Evolutionary conservation across 2,329 filamentous ascomycete species (phyloP), one percentile per base, ranked within the genome.

Genomic region (Fusarium lateritium): DNA sequence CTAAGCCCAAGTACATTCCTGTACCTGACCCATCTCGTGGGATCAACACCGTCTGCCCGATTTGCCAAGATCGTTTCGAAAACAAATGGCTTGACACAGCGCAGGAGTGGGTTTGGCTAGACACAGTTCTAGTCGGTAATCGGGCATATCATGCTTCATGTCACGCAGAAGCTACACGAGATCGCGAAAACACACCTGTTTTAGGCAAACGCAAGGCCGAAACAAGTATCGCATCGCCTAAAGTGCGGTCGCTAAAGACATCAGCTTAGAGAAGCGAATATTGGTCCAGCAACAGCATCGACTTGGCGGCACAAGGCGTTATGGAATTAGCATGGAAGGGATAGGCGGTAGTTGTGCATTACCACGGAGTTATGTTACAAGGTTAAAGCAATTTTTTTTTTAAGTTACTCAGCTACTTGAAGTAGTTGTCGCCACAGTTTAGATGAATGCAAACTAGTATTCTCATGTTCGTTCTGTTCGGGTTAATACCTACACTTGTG

Each of bases 91-190:
- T 95, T 8, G 94, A 97, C 73, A 94, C 97, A 67, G 92, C 92
- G 19, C 94, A 98, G 79, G 95, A 99, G 76, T 98, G 94, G 87
- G 95, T 99, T 40, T 98, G 96, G 93, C 91, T 94, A 79, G 95
- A 99, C 79, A 93, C 95, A 1, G 85, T 92, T 51, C 87, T 91
- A 69, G 88, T 97, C 31, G 92, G 92, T 36, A 89, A 86, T 57
- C 89, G 93, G 67, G 91, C 96, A 17, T 98, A 94, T 75, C 96
- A 99, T 79, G 94, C 91, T 13, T 97, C 90, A 56, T 99, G 96
- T 78, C 93, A 95, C 77, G 88, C 89, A 19, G 95, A 98, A 80
- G 92, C 93, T 33, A 91, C 88, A 36, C 91, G 89, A 75, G 90
- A 91, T 69, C 85, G 86, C 9, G 84, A 83, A 44, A 80, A 77